Base-by-base conservation (phyloP, 805 yeast genomes). In the Metschnikowia proteae region DNA sequence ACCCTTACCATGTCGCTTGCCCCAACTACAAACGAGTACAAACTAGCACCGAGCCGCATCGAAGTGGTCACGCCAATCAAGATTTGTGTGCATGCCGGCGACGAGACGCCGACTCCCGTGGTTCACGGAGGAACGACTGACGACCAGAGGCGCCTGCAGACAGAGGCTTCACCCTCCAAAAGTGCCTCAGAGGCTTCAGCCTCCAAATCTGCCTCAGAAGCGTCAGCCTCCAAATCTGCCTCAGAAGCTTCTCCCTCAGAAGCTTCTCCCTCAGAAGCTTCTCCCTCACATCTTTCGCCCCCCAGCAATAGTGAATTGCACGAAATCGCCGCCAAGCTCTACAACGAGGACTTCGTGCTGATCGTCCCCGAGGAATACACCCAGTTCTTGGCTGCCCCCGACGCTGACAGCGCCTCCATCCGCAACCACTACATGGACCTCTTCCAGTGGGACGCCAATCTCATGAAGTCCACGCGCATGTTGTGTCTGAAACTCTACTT, bases 401-500 rank as follows among this genome's bases (percentile, higher is more conserved):
- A 81, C 13, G 70, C 45, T 30, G 83, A 78, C 42, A 65, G 72
- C 31, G 61, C 63, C 26, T 59, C 63, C 22, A 67, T 77, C 29
- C 61, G 82, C 46, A 62, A 63, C 40, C 58, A 68, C 48, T 79
- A 77, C 57, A 73, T 79, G 80, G 67, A 71, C 47, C 57, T 71
- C 31, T 79, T 78, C 60, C 55, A 66, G 43, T 74, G 78, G 67
- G 76, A 74, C 42, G 58, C 70, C n/a, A 78, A 80, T 48, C 66
- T 88, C 40, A 67, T 87, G 37, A 63, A 65, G 2, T 72, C 89
- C 1, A 73, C 89, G 13, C 69, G 89, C 30, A 64, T 65, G 39
- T 68, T 88, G 30, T 88, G 95, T 55, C 74, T 77, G 34, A 79
- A 75, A 54, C 61, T 88, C n/a, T 85, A 84, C 65, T 74, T 89